Conservation (phyloP, 1,284 basidiomycete genomes). For the Hymenochaete sp. region DNA sequence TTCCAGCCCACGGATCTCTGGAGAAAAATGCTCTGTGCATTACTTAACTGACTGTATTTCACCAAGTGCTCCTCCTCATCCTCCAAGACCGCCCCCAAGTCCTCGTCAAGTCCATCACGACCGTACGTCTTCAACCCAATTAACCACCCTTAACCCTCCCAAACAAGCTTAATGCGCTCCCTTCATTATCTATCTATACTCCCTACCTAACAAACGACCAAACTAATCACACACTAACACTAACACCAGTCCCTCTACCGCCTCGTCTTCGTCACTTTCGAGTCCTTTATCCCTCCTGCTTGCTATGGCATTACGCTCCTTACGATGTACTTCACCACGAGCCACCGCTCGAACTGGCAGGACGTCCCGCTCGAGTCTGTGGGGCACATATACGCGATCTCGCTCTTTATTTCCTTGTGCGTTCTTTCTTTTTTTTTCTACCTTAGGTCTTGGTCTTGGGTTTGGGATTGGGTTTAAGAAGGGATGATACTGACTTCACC, state of each 20-base stretch:
- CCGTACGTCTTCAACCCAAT: too few species aligned
- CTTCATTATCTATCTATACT: neutral
- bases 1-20: neutral
- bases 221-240: neutral
- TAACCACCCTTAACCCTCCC: too few species aligned
- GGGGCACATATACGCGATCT: constrained; percentile 7
- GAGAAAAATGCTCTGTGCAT: too few species aligned
- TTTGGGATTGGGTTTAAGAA: too few species aligned
- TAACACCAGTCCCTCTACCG: constrained; percentile 5
- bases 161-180: too few species aligned
- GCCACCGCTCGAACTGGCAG: constrained; percentile 4
- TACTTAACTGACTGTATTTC: neutral
- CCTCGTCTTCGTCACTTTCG: constrained; percentile 4
- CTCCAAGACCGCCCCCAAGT: neutral
- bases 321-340: neutral
- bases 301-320: neutral
- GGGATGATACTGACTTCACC: too few species aligned
- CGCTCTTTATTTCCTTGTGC: constrained; percentile 6
- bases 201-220: neutral
- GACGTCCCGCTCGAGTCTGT: neutral
- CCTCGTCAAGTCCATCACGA: neutral
- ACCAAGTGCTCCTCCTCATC: neutral
- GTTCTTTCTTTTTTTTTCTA: neutral
- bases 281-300: neutral
- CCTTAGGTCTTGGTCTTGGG: neutral